These are phyloP conservation scores for Cryptomeria japonica DNA, from an alignment of 75 land plant species.

Conservation along the genomic window DNA sequence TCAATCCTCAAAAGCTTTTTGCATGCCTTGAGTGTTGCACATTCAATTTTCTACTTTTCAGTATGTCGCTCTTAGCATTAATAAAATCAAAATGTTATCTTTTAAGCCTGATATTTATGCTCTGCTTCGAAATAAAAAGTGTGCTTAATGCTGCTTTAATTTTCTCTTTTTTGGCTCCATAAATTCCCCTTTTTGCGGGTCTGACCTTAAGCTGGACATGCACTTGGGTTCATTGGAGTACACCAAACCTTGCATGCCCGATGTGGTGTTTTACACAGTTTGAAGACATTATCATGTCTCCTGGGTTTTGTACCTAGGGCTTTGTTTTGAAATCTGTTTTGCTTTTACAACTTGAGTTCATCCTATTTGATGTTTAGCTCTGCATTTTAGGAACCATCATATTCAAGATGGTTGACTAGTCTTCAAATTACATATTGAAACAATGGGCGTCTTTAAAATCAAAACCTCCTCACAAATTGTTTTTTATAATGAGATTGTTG, in stretches of 20 bases:
- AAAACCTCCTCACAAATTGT: background rate
- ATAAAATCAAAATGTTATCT: background rate
- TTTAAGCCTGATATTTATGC: background rate
- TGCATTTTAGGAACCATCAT: background rate
- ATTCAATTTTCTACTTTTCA: background rate
- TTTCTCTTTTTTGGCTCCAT: too few relatives aligned
- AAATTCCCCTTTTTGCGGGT: too few relatives aligned
- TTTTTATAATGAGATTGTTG: background rate
- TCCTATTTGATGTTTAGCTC: background rate
- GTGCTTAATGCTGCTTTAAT: background rate
- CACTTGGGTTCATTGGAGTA: too few relatives aligned
- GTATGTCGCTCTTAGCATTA: background rate
- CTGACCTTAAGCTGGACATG: too few relatives aligned
- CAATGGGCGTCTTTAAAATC: background rate
- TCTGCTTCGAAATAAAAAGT: background rate
- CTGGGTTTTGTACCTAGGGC: too few relatives aligned
- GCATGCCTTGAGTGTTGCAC: background rate
- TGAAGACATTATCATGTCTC: too few relatives aligned
- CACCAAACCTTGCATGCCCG: too few relatives aligned
- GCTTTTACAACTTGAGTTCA: too few relatives aligned
- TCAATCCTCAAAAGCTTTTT: background rate
- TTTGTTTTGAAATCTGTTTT: too few relatives aligned
- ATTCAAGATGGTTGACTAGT: background rate
- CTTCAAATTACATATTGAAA: background rate
- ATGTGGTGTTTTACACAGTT: too few relatives aligned